A percentile compares a stretch with the other conserved stretches of the same genome.
These are phyloP conservation scores for Melaleuca alternifolia DNA, from an alignment of 345 rosid species.

Conservation along the genomic window DNA sequence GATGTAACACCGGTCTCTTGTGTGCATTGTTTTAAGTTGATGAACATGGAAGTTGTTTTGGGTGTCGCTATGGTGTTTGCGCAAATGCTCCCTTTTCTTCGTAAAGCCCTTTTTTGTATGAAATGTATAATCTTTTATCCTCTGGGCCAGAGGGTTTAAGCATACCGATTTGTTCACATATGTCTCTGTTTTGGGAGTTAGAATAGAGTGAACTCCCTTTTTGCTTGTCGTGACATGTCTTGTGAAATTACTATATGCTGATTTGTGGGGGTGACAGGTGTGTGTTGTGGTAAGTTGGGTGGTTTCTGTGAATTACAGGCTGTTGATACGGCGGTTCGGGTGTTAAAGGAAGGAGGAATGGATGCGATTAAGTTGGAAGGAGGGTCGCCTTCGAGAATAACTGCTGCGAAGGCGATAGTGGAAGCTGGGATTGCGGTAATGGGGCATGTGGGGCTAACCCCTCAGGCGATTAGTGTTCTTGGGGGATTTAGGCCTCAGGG, in stretches of 20 bases:
- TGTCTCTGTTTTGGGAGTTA: neutral
- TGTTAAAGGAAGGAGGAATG: slow-evolving; percentile 90
- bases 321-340: slow-evolving; percentile 72
- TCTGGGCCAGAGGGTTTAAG: neutral
- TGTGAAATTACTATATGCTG: neutral
- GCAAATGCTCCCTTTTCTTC: neutral
- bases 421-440: slow-evolving; percentile 95
- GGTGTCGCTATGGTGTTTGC: neutral
- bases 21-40: neutral
- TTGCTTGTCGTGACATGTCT: neutral
- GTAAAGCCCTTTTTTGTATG: neutral
- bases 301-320: slow-evolving; percentile 48
- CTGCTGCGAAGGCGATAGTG: slow-evolving; percentile 74
- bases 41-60: neutral
- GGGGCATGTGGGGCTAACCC: slow-evolving; percentile 95
- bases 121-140: neutral
- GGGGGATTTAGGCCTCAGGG: slow-evolving; percentile 99
- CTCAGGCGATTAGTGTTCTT: slow-evolving; percentile 94
- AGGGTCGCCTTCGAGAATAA: slow-evolving; percentile 69
- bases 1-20: neutral
- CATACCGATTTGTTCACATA: neutral
- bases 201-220: neutral
- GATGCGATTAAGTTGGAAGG: slow-evolving; percentile 94
- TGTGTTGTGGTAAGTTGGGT: neutral
- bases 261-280: neutral